Evolutionary conservation across 2,329 filamentous ascomycete genomes (phyloP), one percentile per base, ranked within the genome.

Genomic region (Clarireedia paspali): DNA sequence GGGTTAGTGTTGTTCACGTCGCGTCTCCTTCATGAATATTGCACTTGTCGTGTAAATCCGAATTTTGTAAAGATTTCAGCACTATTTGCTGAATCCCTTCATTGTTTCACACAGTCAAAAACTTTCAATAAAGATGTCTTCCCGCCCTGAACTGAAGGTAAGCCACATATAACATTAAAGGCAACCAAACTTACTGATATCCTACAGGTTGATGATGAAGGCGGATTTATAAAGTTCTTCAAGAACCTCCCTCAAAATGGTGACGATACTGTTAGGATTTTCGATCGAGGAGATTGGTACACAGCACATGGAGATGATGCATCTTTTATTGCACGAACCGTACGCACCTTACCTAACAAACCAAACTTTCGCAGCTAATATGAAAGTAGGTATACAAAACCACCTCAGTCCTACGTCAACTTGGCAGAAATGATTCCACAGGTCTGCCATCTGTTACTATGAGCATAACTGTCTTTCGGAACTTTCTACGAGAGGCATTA

Each of bases 171-270:
- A 46, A 45, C 46, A 12, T 49, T 53, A 15, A 40, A 20, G 39
- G 14, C 23, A 7, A 10, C 5, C n/a, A 54, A 4, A 1, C 14
- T 30, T 64, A 54, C 55, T 60, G 60, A 62, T 55, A 23, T 9
- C 48, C 2, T 9, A 7, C 42, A 91, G 88, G 89, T 97, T 70
- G 95, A 99, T 68, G 94, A 99, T 70, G 94, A 99, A 76, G 85
- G 87, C 68, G 91, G 92, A 63, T 99, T 99, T 77, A 96, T 97
- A 74, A 89, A 87, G 64, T 95, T 91, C 75, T 99, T 95, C 78
- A 92, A 92, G 65, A 87, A 85, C n/a, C 79, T 99, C 2, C 84
- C 90, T 5, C 67, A 76, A 14, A 83, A 84, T 53, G 82, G 84
- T 64, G 80, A 84, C 40, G 87, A 88, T 54, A 91, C 89, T 0